Evolutionary conservation across 768 basidiomycete species (phyloP).

Genomic region (Panaeolus cyanescens): DNA sequence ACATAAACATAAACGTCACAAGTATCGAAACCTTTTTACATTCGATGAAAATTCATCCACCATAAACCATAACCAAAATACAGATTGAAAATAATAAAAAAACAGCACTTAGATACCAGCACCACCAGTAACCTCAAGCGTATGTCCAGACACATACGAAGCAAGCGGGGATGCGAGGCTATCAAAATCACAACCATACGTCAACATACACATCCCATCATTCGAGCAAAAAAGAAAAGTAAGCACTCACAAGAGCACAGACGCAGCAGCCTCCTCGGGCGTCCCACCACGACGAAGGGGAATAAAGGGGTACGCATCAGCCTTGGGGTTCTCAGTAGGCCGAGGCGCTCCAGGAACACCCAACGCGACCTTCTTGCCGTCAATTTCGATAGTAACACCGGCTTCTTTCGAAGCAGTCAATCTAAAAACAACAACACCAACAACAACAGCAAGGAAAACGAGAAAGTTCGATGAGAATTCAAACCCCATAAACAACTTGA

Average conservation of each 20-base stretch:
- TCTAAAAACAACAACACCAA: constrained; percentile 30
- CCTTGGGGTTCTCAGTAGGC: constrained; percentile 27
- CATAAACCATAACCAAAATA: not conserved
- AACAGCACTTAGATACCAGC: constrained; percentile 55
- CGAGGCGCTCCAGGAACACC: constrained; percentile 67
- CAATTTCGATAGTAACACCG: constrained; percentile 74
- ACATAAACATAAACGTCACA: too few species aligned
- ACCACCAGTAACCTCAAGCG: constrained; percentile 83
- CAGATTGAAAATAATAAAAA: not conserved
- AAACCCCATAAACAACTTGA: too few species aligned
- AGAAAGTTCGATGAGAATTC: too few species aligned
- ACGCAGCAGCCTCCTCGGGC: constrained; percentile 76
- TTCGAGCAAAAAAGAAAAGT: constrained; percentile 4
- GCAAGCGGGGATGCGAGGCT: constrained; percentile 81
- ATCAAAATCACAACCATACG: not conserved
- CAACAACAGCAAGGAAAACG: not conserved
- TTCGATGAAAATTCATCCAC: too few species aligned
- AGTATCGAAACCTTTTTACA: too few species aligned
- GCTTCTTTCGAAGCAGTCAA: constrained; percentile 80
- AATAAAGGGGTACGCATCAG: constrained; percentile 42
- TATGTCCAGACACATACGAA: constrained; percentile 81
- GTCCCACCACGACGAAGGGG: constrained; percentile 71
- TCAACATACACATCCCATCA: too few species aligned
- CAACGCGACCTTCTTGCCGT: constrained; percentile 81
- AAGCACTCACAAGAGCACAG: constrained; percentile 71